A percentile compares a stretch with the other conserved stretches of the same genome.
Conservation (phyloP, 441 rosid genomes). For the Metrosideros polymorpha region DNA sequence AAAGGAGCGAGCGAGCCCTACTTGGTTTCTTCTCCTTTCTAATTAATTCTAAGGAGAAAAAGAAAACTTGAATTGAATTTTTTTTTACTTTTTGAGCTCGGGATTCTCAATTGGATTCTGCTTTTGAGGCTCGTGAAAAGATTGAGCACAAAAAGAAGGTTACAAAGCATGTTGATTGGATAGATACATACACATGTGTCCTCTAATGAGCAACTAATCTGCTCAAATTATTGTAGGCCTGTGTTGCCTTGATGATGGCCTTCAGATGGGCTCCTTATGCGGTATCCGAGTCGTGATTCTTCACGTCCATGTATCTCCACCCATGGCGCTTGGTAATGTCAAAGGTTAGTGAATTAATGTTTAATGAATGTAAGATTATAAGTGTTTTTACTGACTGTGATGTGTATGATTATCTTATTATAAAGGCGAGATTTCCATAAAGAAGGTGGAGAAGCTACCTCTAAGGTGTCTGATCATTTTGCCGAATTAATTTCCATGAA, state of each 20-base stretch:
- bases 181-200: background rate
- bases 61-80: background rate
- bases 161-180: background rate
- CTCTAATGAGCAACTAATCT: background rate
- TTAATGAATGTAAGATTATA: background rate
- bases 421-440: background rate
- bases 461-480: background rate
- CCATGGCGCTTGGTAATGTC: background rate
- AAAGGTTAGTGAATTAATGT: background rate
- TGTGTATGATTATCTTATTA: background rate
- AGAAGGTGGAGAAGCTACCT: background rate
- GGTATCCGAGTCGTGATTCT: background rate
- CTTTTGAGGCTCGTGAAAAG: background rate
- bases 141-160: background rate
- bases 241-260: constrained; percentile 4
- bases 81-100: background rate
- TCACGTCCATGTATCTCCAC: background rate
- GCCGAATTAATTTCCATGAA: background rate
- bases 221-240: background rate
- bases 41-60: background rate
- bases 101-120: background rate
- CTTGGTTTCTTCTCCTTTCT: constrained; percentile 1
- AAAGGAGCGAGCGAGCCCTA: constrained; percentile 3
- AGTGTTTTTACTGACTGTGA: background rate
- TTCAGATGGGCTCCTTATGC: background rate